These are phyloP conservation scores for Selaginella tamariscina DNA, from an alignment of 75 land plant species.

Conservation along the genomic window DNA sequence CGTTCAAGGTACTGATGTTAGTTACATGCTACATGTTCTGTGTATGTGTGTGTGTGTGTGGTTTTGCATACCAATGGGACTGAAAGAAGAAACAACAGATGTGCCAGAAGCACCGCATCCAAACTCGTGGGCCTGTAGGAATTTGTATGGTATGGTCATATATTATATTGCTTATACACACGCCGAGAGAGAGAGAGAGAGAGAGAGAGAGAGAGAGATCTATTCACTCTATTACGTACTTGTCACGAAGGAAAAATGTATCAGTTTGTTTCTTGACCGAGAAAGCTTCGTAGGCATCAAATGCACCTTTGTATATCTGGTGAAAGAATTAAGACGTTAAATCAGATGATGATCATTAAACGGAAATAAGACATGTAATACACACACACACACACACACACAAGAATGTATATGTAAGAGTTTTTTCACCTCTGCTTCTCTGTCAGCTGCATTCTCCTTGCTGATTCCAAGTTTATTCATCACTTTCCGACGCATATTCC, in stretches of 20 bases:
- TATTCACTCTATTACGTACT: neutral
- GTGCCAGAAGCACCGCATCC: constrained; percentile 67
- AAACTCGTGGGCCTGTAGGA: constrained; percentile 68
- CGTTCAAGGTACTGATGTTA: no score
- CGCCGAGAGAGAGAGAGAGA: no score
- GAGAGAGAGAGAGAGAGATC: neutral
- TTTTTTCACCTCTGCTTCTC: constrained; percentile 54
- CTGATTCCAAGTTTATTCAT: constrained; percentile 49
- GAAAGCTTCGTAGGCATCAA: constrained; percentile 52
- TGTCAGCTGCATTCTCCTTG: constrained; percentile 37
- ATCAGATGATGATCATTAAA: neutral
- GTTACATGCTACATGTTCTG: no score
- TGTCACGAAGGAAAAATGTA: neutral
- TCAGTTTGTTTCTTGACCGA: constrained; percentile 19
- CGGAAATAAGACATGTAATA: no score
- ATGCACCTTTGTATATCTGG: constrained; percentile 55
- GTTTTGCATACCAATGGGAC: constrained; percentile 42
- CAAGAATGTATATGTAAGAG: no score
- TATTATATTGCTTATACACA: no score
- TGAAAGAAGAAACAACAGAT: constrained; percentile 49
- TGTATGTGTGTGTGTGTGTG: no score
- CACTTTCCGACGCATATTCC: constrained; percentile 39
- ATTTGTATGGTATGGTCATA: no score
- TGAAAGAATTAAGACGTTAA: neutral
- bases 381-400: no score